phyloP scores from a whole-genome alignment of 2,329 filamentous ascomycete species.

The Ceratocystiopsis minuta region DNA sequence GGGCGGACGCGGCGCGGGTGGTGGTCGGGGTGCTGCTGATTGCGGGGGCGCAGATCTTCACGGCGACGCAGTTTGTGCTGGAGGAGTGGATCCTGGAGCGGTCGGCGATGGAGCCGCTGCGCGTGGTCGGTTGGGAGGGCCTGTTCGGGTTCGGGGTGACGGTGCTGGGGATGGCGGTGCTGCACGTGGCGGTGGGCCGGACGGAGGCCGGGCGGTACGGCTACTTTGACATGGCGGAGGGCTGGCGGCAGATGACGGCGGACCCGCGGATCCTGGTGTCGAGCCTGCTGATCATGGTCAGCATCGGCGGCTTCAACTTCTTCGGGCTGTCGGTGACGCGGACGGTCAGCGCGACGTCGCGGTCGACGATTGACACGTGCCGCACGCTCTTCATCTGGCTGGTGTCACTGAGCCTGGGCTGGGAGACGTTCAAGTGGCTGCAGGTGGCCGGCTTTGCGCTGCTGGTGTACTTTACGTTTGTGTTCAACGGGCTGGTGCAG shows the following conservation, averaged over 20 bases:
- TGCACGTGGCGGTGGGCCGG: slow-evolving; percentile 61
- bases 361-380: slow-evolving; percentile 94
- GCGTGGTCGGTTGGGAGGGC: slow-evolving; percentile 92
- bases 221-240: slow-evolving; percentile 81
- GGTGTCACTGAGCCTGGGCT: slow-evolving; percentile 77
- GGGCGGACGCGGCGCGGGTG: slow-evolving; percentile 40
- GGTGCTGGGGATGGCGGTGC: slow-evolving; percentile 55
- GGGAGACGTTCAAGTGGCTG: slow-evolving; percentile 96
- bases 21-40: slow-evolving; percentile 78
- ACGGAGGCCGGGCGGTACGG: slow-evolving; percentile 59
- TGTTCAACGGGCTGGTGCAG: slow-evolving; percentile 87
- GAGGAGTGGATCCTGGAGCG: slow-evolving; percentile 78
- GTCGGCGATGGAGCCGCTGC: slow-evolving; percentile 54
- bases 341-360: slow-evolving; percentile 74
- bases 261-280: slow-evolving; percentile 55
- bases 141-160: slow-evolving; percentile 78
- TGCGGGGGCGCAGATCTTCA: slow-evolving; percentile 89
- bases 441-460: slow-evolving; percentile 78
- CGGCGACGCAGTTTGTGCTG: slow-evolving; percentile 85
- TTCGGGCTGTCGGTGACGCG: slow-evolving; percentile 90
- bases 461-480: slow-evolving; percentile 87
- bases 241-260: slow-evolving; percentile 60
- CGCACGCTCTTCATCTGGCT: slow-evolving; percentile 97
- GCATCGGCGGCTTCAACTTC: slow-evolving; percentile 98
- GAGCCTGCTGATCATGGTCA: slow-evolving; percentile 87